Evolutionary conservation across 345 rosid genomes (phyloP).

Genomic region (Eucalyptus cloeziana): DNA sequence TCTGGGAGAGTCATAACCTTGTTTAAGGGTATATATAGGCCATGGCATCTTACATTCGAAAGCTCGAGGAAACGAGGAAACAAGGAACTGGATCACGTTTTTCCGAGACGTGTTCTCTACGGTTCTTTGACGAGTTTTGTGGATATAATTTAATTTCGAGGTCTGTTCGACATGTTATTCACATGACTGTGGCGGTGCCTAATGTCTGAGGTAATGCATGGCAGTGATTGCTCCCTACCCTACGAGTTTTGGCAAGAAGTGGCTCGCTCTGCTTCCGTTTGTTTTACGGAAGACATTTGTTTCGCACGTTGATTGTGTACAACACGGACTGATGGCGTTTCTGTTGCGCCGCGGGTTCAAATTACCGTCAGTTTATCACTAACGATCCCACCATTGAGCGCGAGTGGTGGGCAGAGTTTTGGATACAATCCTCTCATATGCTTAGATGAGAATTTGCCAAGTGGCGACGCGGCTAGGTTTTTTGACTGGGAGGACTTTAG

Average conservation of each 20-base stretch:
- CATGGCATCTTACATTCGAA: neutral
- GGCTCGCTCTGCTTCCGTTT: neutral
- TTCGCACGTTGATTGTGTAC: neutral
- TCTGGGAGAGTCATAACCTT: neutral
- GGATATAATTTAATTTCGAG: neutral
- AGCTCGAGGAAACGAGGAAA: neutral
- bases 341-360: neutral
- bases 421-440: constrained; percentile 4
- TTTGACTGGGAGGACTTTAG: neutral
- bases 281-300: neutral
- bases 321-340: neutral
- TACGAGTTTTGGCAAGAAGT: neutral
- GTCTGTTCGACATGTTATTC: accelerated
- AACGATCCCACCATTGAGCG: neutral
- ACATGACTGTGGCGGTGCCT: neutral
- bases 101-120: neutral
- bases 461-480: neutral
- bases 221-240: neutral
- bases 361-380: neutral
- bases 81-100: neutral
- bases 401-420: neutral
- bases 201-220: neutral
- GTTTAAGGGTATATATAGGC: neutral
- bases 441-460: constrained; percentile 2
- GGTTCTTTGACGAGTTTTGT: neutral